A percentile compares a stretch with the other conserved stretches of the same genome.
Evolutionary conservation across 257 asterid genomes (phyloP).

Genomic region (Petrea volubilis): DNA sequence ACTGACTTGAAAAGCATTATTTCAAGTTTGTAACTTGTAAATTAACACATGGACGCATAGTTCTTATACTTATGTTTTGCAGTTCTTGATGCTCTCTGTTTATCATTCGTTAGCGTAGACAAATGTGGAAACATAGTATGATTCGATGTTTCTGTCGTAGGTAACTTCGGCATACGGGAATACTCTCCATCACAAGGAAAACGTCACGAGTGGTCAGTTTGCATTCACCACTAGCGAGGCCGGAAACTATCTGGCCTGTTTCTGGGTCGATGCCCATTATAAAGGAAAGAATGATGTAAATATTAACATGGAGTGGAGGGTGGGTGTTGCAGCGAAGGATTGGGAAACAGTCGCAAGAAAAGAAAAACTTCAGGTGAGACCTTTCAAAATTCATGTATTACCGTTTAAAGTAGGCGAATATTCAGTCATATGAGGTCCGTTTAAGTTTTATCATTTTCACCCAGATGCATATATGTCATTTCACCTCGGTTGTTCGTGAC

Average conservation of each 20-base stretch:
- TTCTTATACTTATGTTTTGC: no score
- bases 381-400: background rate
- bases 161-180: slow-evolving; percentile 61
- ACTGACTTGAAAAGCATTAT: no score
- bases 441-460: background rate
- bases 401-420: background rate
- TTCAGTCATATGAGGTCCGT: background rate
- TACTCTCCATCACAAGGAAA: slow-evolving; percentile 43
- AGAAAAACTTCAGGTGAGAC: slow-evolving; percentile 54
- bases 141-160: slow-evolving; percentile 29
- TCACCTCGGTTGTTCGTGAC: slow-evolving; percentile 4
- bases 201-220: slow-evolving; percentile 46
- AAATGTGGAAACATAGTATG: no score
- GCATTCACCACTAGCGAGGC: slow-evolving; percentile 55
- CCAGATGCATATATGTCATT: slow-evolving; percentile 7
- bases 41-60: no score
- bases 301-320: slow-evolving; percentile 54
- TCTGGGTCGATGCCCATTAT: slow-evolving; percentile 38
- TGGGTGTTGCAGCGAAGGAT: slow-evolving; percentile 57
- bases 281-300: slow-evolving; percentile 34
- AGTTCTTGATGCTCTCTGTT: no score
- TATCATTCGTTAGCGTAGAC: no score
- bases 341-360: slow-evolving; percentile 60
- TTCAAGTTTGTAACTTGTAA: no score
- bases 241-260: slow-evolving; percentile 57